A percentile compares a stretch with the other conserved stretches of the same genome.
phyloP scores from a whole-genome alignment of 768 basidiomycete species.

The Rhizopogon salebrosus region DNA sequence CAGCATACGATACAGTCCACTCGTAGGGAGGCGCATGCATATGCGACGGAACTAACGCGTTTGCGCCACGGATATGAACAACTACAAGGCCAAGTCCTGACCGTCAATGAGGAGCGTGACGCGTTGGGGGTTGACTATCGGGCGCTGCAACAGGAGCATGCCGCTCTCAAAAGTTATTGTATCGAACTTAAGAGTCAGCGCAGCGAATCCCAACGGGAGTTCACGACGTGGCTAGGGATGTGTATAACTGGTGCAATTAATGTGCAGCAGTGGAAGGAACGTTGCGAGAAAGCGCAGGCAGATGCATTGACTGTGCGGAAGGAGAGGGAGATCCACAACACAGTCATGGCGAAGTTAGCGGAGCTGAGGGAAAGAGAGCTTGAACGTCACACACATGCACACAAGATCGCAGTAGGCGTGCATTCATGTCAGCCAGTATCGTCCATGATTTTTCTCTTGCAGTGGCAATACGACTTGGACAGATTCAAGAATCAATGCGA shows the following conservation, averaged over 20 bases:
- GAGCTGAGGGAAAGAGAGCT: slow-evolving; percentile 20
- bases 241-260: not conserved
- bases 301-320: not conserved
- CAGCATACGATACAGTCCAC: not conserved
- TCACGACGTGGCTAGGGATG: not conserved
- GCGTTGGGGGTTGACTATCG: slow-evolving; percentile 3
- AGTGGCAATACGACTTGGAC: slow-evolving; percentile 11
- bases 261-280: not conserved
- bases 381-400: slow-evolving; percentile 13
- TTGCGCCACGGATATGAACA: not conserved
- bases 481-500: slow-evolving; percentile 24
- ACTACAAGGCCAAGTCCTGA: not conserved
- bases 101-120: not conserved
- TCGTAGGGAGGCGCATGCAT: not conserved
- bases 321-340: not conserved
- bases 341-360: not conserved
- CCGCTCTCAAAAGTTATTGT: not conserved
- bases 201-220: not conserved
- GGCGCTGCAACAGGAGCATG: slow-evolving; percentile 14
- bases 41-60: not conserved
- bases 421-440: not conserved
- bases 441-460: not conserved
- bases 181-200: not conserved
- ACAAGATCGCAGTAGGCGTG: slow-evolving; percentile 18
- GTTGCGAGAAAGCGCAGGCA: not conserved